Evolutionary conservation across 73 alveolate species (phyloP), one percentile per base, ranked within the genome.

Genomic region (Effrenium voratum): DNA sequence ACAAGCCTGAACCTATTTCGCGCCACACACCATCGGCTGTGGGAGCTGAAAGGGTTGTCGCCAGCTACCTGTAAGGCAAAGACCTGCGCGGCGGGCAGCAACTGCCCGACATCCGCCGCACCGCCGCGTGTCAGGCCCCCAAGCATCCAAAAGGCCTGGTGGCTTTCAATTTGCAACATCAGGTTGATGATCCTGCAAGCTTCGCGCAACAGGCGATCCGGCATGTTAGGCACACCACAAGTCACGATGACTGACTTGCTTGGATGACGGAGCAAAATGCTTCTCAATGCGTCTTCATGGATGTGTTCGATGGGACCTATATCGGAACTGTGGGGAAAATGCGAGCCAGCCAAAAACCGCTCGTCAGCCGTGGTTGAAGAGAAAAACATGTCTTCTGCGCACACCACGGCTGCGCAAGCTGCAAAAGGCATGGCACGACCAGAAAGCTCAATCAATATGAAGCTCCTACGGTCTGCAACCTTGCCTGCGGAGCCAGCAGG

Each of bases 371-470:
- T 63, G 76, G 13, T 38, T 63, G 76, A 32, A 38, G 41, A 63
- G 34, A 63, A 63, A 22, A 22, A 63, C 76, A 63, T 4, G 28
- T 32, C 76, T 3, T 30, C 46, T n/a, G n/a, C n/a, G n/a, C n/a
- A n/a, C n/a, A n/a, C n/a, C n/a, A n/a, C n/a, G n/a, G n/a, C n/a
- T n/a, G n/a, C n/a, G 92, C 40, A 38, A 8, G 72, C 47, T n/a
- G 92, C 92, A 57, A 81, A 47, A 45, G 91, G 91, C 66, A 79
- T 45, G 16, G 68, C 55, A 8, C 91, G 72, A 12, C 91, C 91
- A n/a, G 70, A 79, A 15, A 79, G 60, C 38, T 79, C 91, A 32
- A 81, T 19, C 92, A 47, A 47, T 30, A 47, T 75, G 49, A 81
- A 15, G 28, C 66, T 6, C 1, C 55, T 75, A 2, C 28, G 50